Base-by-base conservation (phyloP, 345 rosid genomes). In the Pistacia vera region DNA sequence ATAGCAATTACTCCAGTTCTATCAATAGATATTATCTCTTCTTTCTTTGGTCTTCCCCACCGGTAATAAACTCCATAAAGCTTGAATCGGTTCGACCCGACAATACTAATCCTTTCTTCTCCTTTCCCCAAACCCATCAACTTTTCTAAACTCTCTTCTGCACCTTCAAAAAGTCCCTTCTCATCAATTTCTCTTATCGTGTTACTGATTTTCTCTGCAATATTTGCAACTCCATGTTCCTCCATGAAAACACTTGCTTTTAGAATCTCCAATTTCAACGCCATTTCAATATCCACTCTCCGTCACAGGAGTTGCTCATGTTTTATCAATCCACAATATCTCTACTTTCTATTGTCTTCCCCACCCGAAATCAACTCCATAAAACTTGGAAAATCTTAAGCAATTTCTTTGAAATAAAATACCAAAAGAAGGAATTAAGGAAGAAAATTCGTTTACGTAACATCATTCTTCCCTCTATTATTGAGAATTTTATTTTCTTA, bases 231-330 rank as follows among this genome's bases (percentile, higher is more conserved):
- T 25, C 82, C 79, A 4, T 66, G 18, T 36, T 68, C 62, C 12
- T 49, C 63, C 57, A 70, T 22, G 28, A 73, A 63, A 13, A 61
- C 28, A 55, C 33, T 66, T 38, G 79, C 82, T 28, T 75, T 64
- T 13, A 60, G 25, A 25, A 25, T 25, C 25, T 6, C 85, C 83
- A 62, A 78, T 22, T n/a, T 51, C 82, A 54, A 71, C 41, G 8
- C 85, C 82, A 4, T 52, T 30, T 52, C 72, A 82, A 22, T 65
- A 78, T 60, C 69, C 63, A 20, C 80, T 79, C 38, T 76, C 82
- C 7, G 77, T 61, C 75, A 79, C 4, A 0, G 82, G 56, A 67
- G 76, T 22, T 2, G 78, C 33, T 55, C 64, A 78, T 35, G 33
- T 68, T 69, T 48, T 20, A 66, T 38, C 68, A 2, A 64, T 17